Evolutionary conservation across 257 asterid species (phyloP).

Genomic region (Capsicum baccatum): DNA sequence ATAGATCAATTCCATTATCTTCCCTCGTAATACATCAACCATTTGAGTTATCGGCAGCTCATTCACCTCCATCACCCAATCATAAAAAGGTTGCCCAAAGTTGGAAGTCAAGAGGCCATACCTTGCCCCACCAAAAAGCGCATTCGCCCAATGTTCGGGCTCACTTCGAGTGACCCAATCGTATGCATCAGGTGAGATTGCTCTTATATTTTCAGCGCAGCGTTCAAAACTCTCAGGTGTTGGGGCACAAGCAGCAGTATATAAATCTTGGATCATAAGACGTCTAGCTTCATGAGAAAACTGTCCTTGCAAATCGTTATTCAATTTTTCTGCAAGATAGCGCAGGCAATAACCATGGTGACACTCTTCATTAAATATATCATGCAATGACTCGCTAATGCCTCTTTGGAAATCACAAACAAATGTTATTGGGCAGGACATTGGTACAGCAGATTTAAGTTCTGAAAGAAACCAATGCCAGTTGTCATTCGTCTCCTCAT

Average conservation of each 20-base stretch:
- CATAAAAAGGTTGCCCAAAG: conserved; percentile 83
- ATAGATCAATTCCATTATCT: conserved; percentile 90
- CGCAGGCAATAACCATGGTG: conserved; percentile 92
- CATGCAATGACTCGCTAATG: conserved; percentile 65
- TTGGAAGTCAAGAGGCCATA: conserved; percentile 87
- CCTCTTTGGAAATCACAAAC: conserved; percentile 96
- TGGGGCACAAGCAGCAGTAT: conserved; percentile 89
- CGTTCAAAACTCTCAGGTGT: conserved; percentile 70
- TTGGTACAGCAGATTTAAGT: conserved; percentile 73
- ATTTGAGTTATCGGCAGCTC: conserved; percentile 97
- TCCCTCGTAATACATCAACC: conserved; percentile 93
- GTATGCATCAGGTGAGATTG: conserved; percentile 92
- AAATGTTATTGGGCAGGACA: conserved; percentile 77
- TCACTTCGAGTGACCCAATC: conserved; percentile 84
- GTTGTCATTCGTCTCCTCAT: conserved; percentile 89
- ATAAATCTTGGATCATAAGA: conserved; percentile 91
- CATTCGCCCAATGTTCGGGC: conserved; percentile 95
- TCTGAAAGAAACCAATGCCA: conserved; percentile 97
- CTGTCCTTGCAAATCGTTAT: conserved; percentile 87
- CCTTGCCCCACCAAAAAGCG: conserved; percentile 79
- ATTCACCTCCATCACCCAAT: conserved; percentile 96
- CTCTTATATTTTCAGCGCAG: conserved; percentile 80
- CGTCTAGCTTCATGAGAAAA: conserved; percentile 98
- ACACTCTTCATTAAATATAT: conserved; percentile 80
- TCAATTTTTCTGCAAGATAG: conserved; percentile 89